phyloP scores from a whole-genome alignment of 2,329 filamentous ascomycete species.

The Canariomyces notabilis region DNA sequence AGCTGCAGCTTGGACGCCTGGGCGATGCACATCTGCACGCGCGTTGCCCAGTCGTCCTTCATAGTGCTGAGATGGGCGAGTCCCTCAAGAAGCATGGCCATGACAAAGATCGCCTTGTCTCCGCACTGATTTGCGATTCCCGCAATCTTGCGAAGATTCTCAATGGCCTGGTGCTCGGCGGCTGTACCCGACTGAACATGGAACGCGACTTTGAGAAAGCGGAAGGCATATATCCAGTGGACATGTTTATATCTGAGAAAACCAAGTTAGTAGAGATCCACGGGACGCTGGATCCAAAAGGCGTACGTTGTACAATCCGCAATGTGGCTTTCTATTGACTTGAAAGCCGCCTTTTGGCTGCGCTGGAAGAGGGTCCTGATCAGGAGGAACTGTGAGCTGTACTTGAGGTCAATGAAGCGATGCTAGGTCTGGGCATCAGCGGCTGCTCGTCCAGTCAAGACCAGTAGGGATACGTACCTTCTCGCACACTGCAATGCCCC shows the following conservation, averaged over 20 bases:
- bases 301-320: slow-evolving; percentile 60
- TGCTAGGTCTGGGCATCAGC: slow-evolving; percentile 36
- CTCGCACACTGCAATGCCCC: slow-evolving; percentile 65
- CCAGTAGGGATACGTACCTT: slow-evolving; percentile 40
- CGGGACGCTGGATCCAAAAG: slow-evolving; percentile 1
- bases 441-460: background rate
- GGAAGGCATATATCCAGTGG: slow-evolving; percentile 72
- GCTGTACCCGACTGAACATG: slow-evolving; percentile 57
- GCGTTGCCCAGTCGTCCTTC: slow-evolving; percentile 61
- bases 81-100: slow-evolving; percentile 63
- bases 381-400: slow-evolving; percentile 70
- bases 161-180: slow-evolving; percentile 59
- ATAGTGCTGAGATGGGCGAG: slow-evolving; percentile 61
- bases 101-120: slow-evolving; percentile 60
- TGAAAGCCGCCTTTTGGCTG: slow-evolving; percentile 68
- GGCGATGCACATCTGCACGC: slow-evolving; percentile 69
- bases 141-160: slow-evolving; percentile 63
- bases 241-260: slow-evolving; percentile 54
- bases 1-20: slow-evolving; percentile 67
- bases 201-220: slow-evolving; percentile 66
- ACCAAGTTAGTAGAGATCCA: slow-evolving; percentile 20
- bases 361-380: slow-evolving; percentile 65
- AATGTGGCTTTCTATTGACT: slow-evolving; percentile 64
- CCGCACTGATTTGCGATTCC: slow-evolving; percentile 53
- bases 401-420: slow-evolving; percentile 62